Base-by-base conservation (phyloP, 139 green algal species). In the Asterochloris sp. region DNA sequence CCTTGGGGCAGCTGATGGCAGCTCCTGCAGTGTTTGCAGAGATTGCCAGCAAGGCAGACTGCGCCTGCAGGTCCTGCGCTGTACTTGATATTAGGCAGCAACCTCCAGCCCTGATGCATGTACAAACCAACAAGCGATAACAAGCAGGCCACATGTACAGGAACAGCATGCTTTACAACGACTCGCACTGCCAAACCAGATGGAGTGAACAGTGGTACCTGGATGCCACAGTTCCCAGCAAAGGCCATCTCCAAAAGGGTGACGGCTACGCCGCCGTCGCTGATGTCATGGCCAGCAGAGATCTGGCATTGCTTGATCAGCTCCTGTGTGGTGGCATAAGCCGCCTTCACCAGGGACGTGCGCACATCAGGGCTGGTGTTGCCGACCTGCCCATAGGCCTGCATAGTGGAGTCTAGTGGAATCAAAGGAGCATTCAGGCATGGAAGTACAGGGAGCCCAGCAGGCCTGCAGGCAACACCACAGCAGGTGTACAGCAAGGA, bases 221-320 rank as follows among this genome's bases (percentile, higher is more conserved):
- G 24, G 23, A 97, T 63, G 63, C 92, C 94, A 24, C 76, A 87
- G 88, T 97, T 92, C 83, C 94, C 93, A 19, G 94, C 90, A 90
- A 98, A 99, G 17, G 95, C 95, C 95, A 99, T 99, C 91, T 99
- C 97, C 73, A 98, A 88, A 76, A 98, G 84, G 12, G 93, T 84
- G 23, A 91, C 93, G 0, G 89, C 91, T 19, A 98, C 79, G 80
- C 97, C 97, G 54, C 97, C 97, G 81, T 99, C 97, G 74, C 85
- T 94, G 80, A 99, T 92, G 89, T 99, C 97, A 83, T 99, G 97
- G 2, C 97, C 96, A 17, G 97, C 90, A 38, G 86, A 90, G 76
- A 99, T 90, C 63, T 88, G 73, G 21, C 90, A 87, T 11, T 86
- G 73, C 6, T 75, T 82, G 0, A 99, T 69, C 79, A 99, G 91